Base-by-base conservation (phyloP, 2,329 filamentous ascomycete species). In the Sarocladium brachiariae region DNA sequence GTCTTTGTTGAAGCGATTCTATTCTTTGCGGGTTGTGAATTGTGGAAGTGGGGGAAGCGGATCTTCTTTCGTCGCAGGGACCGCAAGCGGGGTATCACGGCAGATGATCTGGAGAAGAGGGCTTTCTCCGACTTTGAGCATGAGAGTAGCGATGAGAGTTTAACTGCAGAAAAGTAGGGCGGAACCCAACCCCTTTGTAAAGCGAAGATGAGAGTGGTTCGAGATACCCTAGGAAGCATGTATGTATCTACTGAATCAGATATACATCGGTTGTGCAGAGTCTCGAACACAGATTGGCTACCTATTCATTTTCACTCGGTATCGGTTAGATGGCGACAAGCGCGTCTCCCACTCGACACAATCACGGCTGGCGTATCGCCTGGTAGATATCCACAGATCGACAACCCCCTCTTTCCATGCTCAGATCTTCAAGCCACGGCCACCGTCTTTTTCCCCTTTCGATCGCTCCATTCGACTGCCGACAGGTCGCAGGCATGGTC, bases 11-110 rank as follows among this genome's bases (percentile, higher is more conserved):
- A 70, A 14, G 70, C 76, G 0, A 51, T 75, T 1, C 57, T 82
- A n/a, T 83, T 83, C 66, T 80, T 83, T 56, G 50, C 69, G 0
- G 80, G 80, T 4, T 70, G 80, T 4, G 80, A 83, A 59, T 50
- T 62, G 0, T 83, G 78, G 77, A 83, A 83, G 61, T 78, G 71
- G 68, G 65, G 58, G 3, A 83, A 83, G 70, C 68, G 80, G 14
- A 50, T 69, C n/a, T 69, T 64, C 52, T 66, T 63, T 55, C 62
- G 66, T 8, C 63, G 64, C 21, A 59, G 59, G 39, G 61, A 59
- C 2, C 49, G 37, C 51, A 59, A 59, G 51, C 39, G 25, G 11
- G 31, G 34, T n/a, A 43, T 43, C 18, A 48, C 30, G 21, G 30
- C 35, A 8, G 46, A 39, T 7, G 53, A 55, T 41, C 50, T 55